Evolutionary conservation across 225 moss, liverwort and hornwort species (phyloP), one percentile per base, ranked within the genome.

Genomic region (Pseudisothecium myosuroides): DNA sequence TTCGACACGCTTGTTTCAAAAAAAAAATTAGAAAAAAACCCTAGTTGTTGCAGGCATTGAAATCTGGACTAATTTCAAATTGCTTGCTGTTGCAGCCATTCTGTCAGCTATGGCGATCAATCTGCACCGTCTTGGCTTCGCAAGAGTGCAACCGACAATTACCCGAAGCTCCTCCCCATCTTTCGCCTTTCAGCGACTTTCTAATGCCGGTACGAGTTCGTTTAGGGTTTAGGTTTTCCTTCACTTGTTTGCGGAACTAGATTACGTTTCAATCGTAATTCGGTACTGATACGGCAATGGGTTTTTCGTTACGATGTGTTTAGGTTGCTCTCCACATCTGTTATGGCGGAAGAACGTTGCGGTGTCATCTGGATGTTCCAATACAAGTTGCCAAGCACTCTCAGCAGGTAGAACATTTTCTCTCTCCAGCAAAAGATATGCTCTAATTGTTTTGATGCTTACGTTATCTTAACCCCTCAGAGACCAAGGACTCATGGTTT

Each of bases 81-180:
- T 58, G 59, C 62, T 63, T 45, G 75, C 27, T 67, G 14, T 37
- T 82, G 85, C 85, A 85, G 87, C 36, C n/a, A 36, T 52, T 76
- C 64, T n/a, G 37, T 68, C 36, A 76, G 84, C 69, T 43, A 93
- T 91, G 91, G 79, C 93, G 82, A 88, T 74, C 54, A 85, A 86
- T 72, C 28, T 88, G 45, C 83, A 78, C 59, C 55, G 29, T 60
- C 12, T 83, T 80, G 79, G 59, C n/a, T 79, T 91, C 22, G 55
- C n/a, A 24, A 55, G 50, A 45, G 56, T 69, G 76, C 85, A 64
- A 36, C n/a, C 74, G 7, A 10, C 76, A 64, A 54, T 54, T 17
- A 58, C 16, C 68, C 54, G n/a, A 71, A 69, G 75, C 75, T 80
- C 80, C 45, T 84, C 75, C 23, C 73, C 62, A 7, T 20, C 74